Conservation (phyloP, 345 rosid genomes). For the Arabidopsis suecica region DNA sequence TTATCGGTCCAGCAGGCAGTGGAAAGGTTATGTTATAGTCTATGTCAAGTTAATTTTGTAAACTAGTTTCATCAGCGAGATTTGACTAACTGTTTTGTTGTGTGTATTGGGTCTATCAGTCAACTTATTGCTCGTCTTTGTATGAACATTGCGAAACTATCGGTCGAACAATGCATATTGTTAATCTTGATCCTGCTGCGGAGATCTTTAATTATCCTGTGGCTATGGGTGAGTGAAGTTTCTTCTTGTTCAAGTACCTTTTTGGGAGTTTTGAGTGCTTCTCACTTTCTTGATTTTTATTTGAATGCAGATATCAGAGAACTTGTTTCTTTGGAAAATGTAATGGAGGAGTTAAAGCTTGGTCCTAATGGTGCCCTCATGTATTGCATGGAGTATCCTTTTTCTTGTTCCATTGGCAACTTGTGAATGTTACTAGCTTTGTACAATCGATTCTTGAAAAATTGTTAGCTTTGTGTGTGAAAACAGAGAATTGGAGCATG, state of each 20-base stretch:
- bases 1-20: conserved; percentile 86
- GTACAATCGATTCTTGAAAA: background rate
- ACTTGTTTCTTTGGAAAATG: conserved; percentile 86
- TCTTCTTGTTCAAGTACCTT: background rate
- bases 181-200: conserved; percentile 94
- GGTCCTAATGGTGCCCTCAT: conserved; percentile 95
- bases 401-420: background rate
- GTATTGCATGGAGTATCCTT: conserved; percentile 98
- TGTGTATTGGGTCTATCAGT: conserved; percentile 50
- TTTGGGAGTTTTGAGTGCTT: background rate
- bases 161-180: conserved; percentile 68
- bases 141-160: conserved; percentile 69
- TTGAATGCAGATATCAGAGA: conserved; percentile 78
- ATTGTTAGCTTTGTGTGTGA: background rate
- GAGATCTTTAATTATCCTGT: conserved; percentile 91
- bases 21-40: conserved; percentile 63
- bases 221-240: conserved; percentile 67
- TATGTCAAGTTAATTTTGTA: background rate
- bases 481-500: background rate
- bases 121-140: conserved; percentile 88
- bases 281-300: conserved; percentile 9
- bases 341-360: conserved; percentile 85
- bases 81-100: background rate
- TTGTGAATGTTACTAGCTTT: background rate
- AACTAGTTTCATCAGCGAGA: background rate